Evolutionary conservation across 2,329 filamentous ascomycete genomes (phyloP), one percentile per base, ranked within the genome.

Genomic region (Trichoderma asperellum): DNA sequence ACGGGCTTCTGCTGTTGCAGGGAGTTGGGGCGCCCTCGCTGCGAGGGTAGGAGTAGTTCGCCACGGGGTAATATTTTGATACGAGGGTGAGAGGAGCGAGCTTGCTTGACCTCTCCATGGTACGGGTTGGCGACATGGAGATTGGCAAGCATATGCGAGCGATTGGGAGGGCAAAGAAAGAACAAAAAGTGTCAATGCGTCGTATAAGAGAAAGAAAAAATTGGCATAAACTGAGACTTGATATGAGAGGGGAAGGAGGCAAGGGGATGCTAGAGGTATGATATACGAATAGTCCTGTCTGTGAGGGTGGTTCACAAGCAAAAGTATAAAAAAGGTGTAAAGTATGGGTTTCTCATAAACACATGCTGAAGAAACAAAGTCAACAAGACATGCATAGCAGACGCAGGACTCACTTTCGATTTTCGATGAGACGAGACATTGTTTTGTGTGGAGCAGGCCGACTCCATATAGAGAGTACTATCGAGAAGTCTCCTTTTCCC

Each of bases 31-130:
- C 66, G 60, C 73, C 68, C 57, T 75, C 75, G 35, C 73, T 75
- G 53, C 76, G 76, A 60, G 81, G 80, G 68, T 81, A 81, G 8
- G 81, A 82, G 71, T 80, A 82, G 74, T 82, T 82, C 71, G 79
- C 77, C 64, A 81, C 77, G 47, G 79, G 78, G 66, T 79, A 78
- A 65, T 80, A 80, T 70, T 81, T 81, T 21, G 79, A 78, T 34
- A 81, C 79, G 60, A 82, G 78, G 67, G 78, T 79, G 70, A 81
- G 76, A 72, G 80, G 77, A 35, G 78, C 79, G 64, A 81, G 74
- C 70, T 77, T 79, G 73, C 75, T 78, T 56, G 76, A 72, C 66
- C 73, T 75, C 71, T 82, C 79, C 80, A 82, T 81, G 71, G 64
- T 76, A 70, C 61, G 47, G n/a, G n/a, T 1, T 21, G 18, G 47